phyloP scores from a whole-genome alignment of 73 alveolate genomes.

The Paramecium caudatum region DNA sequence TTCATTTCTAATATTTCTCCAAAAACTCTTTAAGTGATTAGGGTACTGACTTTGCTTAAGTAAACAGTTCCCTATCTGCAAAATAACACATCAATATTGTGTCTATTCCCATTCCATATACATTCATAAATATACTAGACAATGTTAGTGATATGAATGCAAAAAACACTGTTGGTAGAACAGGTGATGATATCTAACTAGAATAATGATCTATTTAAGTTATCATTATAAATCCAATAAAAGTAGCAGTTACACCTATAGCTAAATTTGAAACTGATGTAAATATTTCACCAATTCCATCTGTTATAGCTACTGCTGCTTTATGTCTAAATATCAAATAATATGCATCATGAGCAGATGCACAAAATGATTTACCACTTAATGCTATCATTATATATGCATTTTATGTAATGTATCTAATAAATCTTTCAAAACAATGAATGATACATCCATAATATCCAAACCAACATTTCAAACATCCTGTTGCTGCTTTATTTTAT shows the following conservation, averaged over 20 bases:
- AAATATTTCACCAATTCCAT: slow-evolving; percentile 65
- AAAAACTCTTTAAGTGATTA: not conserved
- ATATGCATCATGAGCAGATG: slow-evolving; percentile 95
- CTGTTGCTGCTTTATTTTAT: slow-evolving; percentile 82
- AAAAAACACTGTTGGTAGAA: slow-evolving; percentile 48
- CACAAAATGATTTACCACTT: slow-evolving; percentile 93
- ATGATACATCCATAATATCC: slow-evolving; percentile 84
- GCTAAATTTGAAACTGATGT: not conserved
- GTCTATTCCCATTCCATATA: slow-evolving; percentile 65
- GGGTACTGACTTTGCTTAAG: slow-evolving; percentile 20
- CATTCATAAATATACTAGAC: slow-evolving; percentile 31
- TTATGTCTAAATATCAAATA: slow-evolving; percentile 91
- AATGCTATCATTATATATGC: slow-evolving; percentile 97
- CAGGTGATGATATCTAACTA: slow-evolving; percentile 20
- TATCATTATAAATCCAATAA: slow-evolving; percentile 61
- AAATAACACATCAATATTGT: slow-evolving; percentile 46
- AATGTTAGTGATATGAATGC: slow-evolving; percentile 17
- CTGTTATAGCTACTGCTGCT: slow-evolving; percentile 88
- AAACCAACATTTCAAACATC: slow-evolving; percentile 87
- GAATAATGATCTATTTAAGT: slow-evolving; percentile 41
- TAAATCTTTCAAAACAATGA: slow-evolving; percentile 85
- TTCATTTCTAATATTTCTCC: not conserved
- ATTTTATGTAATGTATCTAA: slow-evolving; percentile 93
- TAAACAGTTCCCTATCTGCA: slow-evolving; percentile 23
- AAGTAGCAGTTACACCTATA: slow-evolving; percentile 26